Base-by-base conservation (phyloP, 1,139 yeast species). In the Hanseniaspora sp. region DNA sequence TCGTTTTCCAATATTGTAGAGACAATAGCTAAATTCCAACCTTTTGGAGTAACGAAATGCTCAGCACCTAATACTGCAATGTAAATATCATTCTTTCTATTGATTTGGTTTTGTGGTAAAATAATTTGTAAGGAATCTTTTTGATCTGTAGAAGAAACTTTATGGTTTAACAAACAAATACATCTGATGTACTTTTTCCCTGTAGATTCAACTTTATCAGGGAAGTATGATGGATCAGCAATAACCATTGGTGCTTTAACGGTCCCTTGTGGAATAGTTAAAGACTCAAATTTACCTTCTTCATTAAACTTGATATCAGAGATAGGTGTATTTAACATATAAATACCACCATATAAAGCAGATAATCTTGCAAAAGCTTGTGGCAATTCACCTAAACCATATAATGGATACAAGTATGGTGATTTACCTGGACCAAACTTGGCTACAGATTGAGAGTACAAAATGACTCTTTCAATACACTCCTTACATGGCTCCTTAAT, bases 201-300 rank as follows among this genome's bases (percentile, higher is more conserved):
- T 5, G 92, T 82, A 67, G 86, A 80, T 67, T 79, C 76, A 57
- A 92, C 96, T 70, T 80, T 83, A 46, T 83, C 86, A 1, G 97
- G 96, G 80, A 92, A 92, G 68, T 92, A 92, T 15, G 98, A 92
- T 57, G 99, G 99, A 68, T 92, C 99, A 38, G 96, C 96, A 72
- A 92, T 88, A 44, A 92, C 95, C 59, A 88, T 74, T 60, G 95
- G 95, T 0, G 98, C 96, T 64, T 79, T 83, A 35, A 96, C 96
- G 44, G 77, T 77, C 60, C 96, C 97, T 63, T 88, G 95, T 59
- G 90, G 94, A 53, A 96, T 85, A 62, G 80, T 79, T 55, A 92
- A 95, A 55, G 96, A 96, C 40, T 77, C 75, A 62, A 88, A 88
- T 66, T 82, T 83, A 3, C 49, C 52, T 1, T 80, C 80, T 28